Evolutionary conservation across 1,284 basidiomycete species (phyloP).

Genomic region (Cryptococcus hybrid): DNA sequence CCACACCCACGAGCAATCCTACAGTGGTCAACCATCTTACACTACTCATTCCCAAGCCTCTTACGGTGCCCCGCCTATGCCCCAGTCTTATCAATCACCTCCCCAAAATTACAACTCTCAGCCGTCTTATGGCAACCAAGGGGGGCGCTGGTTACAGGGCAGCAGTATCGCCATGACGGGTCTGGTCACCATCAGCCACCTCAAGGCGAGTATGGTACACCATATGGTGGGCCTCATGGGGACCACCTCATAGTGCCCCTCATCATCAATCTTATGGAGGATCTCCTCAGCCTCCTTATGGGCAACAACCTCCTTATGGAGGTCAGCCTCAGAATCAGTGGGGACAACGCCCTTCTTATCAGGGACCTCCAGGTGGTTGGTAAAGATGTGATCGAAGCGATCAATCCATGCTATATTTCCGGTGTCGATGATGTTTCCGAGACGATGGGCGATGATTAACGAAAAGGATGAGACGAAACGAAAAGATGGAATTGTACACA

Average conservation of each 20-base stretch:
- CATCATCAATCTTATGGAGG: neutral
- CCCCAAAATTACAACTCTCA: neutral
- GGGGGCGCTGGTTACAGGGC: neutral
- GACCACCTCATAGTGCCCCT: constrained; percentile 4
- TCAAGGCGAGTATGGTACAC: neutral
- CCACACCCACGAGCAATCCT: constrained; percentile 5
- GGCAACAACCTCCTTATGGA: neutral
- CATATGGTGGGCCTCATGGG: constrained; percentile 1
- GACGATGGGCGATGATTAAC: too few species aligned
- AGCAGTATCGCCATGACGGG: neutral
- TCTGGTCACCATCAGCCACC: constrained; percentile 1
- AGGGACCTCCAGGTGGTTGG: constrained; percentile 22
- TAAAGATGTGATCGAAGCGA: neutral
- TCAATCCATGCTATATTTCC: too few species aligned
- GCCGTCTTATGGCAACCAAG: constrained; percentile 1
- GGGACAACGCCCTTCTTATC: constrained; percentile 12
- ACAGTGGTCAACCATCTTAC: constrained; percentile 3
- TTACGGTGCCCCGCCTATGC: constrained; percentile 4
- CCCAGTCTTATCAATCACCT: neutral
- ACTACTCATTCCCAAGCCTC: constrained; percentile 4
- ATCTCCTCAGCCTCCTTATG: constrained; percentile 6
- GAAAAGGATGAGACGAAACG: too few species aligned
- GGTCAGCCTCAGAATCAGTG: constrained; percentile 14
- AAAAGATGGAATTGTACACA: too few species aligned
- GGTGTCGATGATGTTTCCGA: too few species aligned